Evolutionary conservation across 192 early-diverging fungal species (phyloP).

Genomic region (Coemansia sp.): DNA sequence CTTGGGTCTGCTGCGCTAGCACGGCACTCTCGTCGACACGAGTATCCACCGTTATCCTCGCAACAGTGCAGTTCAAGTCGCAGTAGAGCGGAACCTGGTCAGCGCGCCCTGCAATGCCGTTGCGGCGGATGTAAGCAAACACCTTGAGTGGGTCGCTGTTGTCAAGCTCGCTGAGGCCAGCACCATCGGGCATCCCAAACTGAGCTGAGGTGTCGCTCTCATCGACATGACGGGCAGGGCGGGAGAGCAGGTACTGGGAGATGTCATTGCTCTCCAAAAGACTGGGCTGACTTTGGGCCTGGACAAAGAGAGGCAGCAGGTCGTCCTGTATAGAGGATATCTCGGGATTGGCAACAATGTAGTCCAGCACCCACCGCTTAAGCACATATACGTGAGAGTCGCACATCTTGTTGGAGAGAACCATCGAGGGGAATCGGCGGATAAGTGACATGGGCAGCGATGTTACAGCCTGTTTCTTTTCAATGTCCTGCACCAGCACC

Average conservation of each 20-base stretch:
- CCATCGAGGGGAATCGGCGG: slow-evolving; percentile 77
- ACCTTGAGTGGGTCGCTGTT: slow-evolving; percentile 57
- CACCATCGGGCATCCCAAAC: slow-evolving; percentile 28
- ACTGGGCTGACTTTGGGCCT: slow-evolving; percentile 79
- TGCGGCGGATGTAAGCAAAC: slow-evolving; percentile 63
- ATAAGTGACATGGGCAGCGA: slow-evolving; percentile 59
- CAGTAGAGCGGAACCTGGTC: slow-evolving; percentile 82
- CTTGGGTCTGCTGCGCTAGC: slow-evolving; percentile 69
- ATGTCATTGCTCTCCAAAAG: slow-evolving; percentile 54
- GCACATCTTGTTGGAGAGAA: slow-evolving; percentile 78
- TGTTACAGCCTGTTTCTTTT: background rate
- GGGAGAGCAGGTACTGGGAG: slow-evolving; percentile 36
- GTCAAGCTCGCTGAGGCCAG: slow-evolving; percentile 41
- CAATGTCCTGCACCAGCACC: slow-evolving; percentile 39
- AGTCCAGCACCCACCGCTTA: slow-evolving; percentile 91
- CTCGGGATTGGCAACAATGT: slow-evolving; percentile 66
- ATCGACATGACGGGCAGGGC: slow-evolving; percentile 32
- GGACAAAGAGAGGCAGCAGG: slow-evolving; percentile 83
- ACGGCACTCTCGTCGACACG: slow-evolving; percentile 73
- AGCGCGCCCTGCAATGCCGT: slow-evolving; percentile 79
- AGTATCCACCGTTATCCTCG: slow-evolving; percentile 50
- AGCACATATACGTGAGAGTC: slow-evolving; percentile 95
- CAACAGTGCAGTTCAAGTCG: slow-evolving; percentile 83
- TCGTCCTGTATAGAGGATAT: slow-evolving; percentile 81
- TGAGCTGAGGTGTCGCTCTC: slow-evolving; percentile 43